phyloP scores from a whole-genome alignment of 2,329 filamentous ascomycete genomes.

The Hymenoscyphus fructigenus region DNA sequence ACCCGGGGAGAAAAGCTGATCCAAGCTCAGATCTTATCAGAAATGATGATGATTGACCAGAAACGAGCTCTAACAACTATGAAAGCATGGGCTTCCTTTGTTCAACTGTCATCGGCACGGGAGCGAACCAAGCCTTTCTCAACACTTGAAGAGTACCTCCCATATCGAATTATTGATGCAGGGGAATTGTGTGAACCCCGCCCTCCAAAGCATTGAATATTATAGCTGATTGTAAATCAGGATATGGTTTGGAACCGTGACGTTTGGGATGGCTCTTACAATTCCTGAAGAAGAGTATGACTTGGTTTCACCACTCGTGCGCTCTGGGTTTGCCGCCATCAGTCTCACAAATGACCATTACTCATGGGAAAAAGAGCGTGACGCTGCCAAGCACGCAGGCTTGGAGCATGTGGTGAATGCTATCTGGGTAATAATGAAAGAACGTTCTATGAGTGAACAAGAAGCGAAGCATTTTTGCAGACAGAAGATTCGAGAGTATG shows the following conservation, averaged over 20 bases:
- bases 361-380: slow-evolving; percentile 7
- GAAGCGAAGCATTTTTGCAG: not conserved
- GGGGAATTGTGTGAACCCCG: slow-evolving; percentile 2
- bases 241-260: slow-evolving; percentile 7
- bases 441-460: not conserved
- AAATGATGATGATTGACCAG: slow-evolving; percentile 6
- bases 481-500: not conserved
- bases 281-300: slow-evolving; percentile 7
- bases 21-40: not conserved
- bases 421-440: slow-evolving; percentile 9
- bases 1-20: not conserved
- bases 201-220: not conserved
- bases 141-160: slow-evolving; percentile 10
- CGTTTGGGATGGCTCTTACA: slow-evolving; percentile 9
- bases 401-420: slow-evolving; percentile 2
- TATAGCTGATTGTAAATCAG: not conserved
- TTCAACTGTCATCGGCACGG: not conserved
- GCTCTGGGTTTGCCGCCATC: not conserved
- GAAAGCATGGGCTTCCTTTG: slow-evolving; percentile 6
- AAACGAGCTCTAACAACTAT: not conserved
- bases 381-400: not conserved
- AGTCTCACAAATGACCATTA: slow-evolving; percentile 4
- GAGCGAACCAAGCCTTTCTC: not conserved
- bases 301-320: not conserved
- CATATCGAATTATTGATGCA: slow-evolving; percentile 6